These are phyloP conservation scores for Sistotremastrum niveocremeum DNA, from an alignment of 768 basidiomycete genomes.

Conservation along the genomic window DNA sequence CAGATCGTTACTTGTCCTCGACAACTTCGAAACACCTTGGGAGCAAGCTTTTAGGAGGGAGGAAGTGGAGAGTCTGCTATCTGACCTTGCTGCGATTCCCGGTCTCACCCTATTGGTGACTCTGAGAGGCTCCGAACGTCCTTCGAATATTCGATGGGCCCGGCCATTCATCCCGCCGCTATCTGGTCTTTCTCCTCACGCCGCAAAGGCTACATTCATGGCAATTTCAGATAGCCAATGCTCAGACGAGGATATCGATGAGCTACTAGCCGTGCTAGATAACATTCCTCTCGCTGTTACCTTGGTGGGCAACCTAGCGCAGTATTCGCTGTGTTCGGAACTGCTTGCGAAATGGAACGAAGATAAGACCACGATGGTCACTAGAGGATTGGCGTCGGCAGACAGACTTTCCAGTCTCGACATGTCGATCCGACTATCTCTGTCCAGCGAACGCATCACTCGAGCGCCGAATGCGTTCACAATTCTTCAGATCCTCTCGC, in stretches of 20 bases:
- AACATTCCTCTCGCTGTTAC: constrained; percentile 21
- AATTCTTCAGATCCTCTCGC: too few species aligned
- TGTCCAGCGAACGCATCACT: too few species aligned
- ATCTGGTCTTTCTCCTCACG: constrained; percentile 5
- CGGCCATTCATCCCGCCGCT: constrained; percentile 7
- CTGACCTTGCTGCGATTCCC: constrained; percentile 12
- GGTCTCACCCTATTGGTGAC: constrained; percentile 21
- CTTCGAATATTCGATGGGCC: constrained; percentile 15
- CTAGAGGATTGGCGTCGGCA: too few species aligned
- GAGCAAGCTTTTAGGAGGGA: constrained; percentile 11
- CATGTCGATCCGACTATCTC: too few species aligned
- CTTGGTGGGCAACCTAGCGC: constrained; percentile 18
- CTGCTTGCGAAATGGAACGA: too few species aligned
- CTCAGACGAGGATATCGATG: constrained; percentile 11
- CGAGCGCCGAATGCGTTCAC: too few species aligned
- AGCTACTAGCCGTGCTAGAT: constrained; percentile 14
- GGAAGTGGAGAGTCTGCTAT: constrained; percentile 14
- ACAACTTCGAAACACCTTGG: constrained; percentile 31
- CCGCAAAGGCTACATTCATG: constrained; percentile 10
- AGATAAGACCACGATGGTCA: too few species aligned
- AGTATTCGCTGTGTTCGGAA: neutral
- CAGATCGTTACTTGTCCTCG: constrained; percentile 19
- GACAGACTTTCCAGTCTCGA: too few species aligned
- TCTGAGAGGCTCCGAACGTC: constrained; percentile 17
- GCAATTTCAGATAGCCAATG: constrained; percentile 10